Evolutionary conservation across 805 yeast species (phyloP), one percentile per base, ranked within the genome.

Genomic region (Teunomyces funiuensis): DNA sequence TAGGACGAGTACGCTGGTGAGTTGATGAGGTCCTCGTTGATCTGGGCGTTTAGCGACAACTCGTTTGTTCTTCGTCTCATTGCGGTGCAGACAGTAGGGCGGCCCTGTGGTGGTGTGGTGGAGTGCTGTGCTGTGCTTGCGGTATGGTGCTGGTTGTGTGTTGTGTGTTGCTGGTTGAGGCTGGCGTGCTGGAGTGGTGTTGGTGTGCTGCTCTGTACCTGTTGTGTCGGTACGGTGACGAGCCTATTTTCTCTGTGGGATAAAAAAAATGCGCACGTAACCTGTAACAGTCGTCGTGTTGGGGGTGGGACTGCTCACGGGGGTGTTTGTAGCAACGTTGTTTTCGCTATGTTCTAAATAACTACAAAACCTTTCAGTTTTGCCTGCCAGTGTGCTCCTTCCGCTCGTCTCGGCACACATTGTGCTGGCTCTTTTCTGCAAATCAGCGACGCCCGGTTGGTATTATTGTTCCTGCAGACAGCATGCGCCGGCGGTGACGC

Each of bases 1-100:
- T 45, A 48, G 17, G 55, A 47, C 14, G 44, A 50, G 48, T 57
- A 61, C 10, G 67, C 58, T 25, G 56, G 46, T n/a, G 69, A 61
- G 43, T 53, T 53, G 38, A 50, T 54, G 33, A 60, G 48, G 41
- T 59, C 63, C 34, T 57, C 68, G 44, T 46, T 51, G 30, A 41
- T 41, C 26, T 41, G 44, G 25, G 22, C 27, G 37, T 27, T 41
- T 7, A 41, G 31, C 6, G 43, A 36, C 22, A 39, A 26, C n/a
- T 26, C 36, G 20, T 33, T 38, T 11, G 40, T 30, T 33, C 36
- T 42, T 42, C 45, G 39, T 26, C 45, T 37, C 45, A 42, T 42
- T 14, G 11, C 28, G 11, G 28, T 15, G 18, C n/a, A 14, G n/a
- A n/a, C 23, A n/a, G n/a, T n/a, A n/a, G n/a, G n/a, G n/a, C n/a